Conservation (phyloP, 2,329 filamentous ascomycete genomes). For the Fusarium euwallaceae region DNA sequence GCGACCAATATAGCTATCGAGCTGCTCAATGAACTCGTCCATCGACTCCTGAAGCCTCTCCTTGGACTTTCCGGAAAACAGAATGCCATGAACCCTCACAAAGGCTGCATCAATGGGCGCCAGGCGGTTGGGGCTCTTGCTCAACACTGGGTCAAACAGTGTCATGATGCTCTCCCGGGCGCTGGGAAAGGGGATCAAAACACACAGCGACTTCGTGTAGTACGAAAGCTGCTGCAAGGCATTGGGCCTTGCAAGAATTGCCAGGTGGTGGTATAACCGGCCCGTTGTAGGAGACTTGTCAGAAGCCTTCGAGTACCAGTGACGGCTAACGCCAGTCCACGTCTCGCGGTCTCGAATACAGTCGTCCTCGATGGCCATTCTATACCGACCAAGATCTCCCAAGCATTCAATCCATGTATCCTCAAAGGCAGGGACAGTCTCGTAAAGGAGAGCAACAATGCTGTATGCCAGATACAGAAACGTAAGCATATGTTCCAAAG, state of each 20-base stretch:
- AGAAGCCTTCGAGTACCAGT: conserved; percentile 88
- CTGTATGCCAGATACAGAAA: conserved; percentile 93
- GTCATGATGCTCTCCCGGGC: conserved; percentile 78
- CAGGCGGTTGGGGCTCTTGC: conserved; percentile 51
- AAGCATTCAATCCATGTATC: conserved; percentile 96
- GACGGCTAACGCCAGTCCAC: conserved; percentile 83
- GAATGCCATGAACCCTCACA: conserved; percentile 73
- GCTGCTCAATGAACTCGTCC: conserved; percentile 62
- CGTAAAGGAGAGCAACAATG: conserved; percentile 88
- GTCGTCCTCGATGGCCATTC: conserved; percentile 91
- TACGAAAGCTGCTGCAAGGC: conserved; percentile 79
- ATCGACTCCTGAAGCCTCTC: conserved; percentile 62
- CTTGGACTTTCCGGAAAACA: conserved; percentile 67
- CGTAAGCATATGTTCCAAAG: conserved; percentile 88
- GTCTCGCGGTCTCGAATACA: conserved; percentile 80
- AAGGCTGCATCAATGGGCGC: conserved; percentile 67
- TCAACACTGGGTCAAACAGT: conserved; percentile 72
- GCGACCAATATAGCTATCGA: conserved; percentile 70
- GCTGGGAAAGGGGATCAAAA: conserved; percentile 74
- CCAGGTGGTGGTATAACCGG: conserved; percentile 88
- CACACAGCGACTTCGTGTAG: conserved; percentile 78
- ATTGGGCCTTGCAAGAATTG: conserved; percentile 80
- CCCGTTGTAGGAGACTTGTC: conserved; percentile 82
- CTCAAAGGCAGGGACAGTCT: conserved; percentile 85
- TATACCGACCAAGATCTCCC: conserved; percentile 85